Conservation (phyloP, 768 basidiomycete species). For the Amanita pallidorosea region DNA sequence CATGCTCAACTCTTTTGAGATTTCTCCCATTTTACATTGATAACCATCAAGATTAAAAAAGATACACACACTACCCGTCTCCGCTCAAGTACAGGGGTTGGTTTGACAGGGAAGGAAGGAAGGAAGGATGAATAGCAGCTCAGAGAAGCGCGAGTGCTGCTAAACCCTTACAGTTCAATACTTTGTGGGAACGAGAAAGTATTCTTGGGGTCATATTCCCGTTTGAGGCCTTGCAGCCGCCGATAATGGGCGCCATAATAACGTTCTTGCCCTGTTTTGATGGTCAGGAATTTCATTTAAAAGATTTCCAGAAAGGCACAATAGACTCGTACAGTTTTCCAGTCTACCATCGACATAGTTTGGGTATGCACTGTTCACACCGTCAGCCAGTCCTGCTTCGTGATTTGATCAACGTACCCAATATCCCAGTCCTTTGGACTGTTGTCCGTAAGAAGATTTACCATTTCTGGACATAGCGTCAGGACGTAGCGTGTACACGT, state of each 20-base stretch:
- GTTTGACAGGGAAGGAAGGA: neutral
- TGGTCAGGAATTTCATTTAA: neutral
- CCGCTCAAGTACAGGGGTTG: too few species aligned
- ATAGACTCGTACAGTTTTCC: slow-evolving; percentile 15
- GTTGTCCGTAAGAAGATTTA: slow-evolving; percentile 22
- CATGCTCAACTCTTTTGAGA: too few species aligned
- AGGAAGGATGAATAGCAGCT: neutral
- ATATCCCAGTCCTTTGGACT: slow-evolving; percentile 27
- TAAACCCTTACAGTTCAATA: neutral
- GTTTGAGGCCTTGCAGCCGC: slow-evolving; percentile 21
- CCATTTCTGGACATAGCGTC: slow-evolving; percentile 14
- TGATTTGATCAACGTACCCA: slow-evolving; percentile 22
- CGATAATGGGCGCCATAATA: slow-evolving; percentile 23
- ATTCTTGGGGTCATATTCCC: slow-evolving; percentile 22
- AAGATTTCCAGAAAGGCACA: neutral
- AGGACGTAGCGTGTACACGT: neutral
- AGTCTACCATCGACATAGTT: slow-evolving; percentile 30
- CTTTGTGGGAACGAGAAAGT: slow-evolving; percentile 26
- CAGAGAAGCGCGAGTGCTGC: neutral
- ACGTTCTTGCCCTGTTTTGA: slow-evolving; percentile 17
- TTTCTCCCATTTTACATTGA: too few species aligned
- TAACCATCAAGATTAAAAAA: too few species aligned
- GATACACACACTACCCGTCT: too few species aligned
- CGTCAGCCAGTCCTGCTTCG: slow-evolving; percentile 22
- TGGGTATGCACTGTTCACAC: slow-evolving; percentile 17